These are phyloP conservation scores for Astrocystis sublimbata DNA, from an alignment of 495 filamentous ascomycete genomes.

Conservation along the genomic window DNA sequence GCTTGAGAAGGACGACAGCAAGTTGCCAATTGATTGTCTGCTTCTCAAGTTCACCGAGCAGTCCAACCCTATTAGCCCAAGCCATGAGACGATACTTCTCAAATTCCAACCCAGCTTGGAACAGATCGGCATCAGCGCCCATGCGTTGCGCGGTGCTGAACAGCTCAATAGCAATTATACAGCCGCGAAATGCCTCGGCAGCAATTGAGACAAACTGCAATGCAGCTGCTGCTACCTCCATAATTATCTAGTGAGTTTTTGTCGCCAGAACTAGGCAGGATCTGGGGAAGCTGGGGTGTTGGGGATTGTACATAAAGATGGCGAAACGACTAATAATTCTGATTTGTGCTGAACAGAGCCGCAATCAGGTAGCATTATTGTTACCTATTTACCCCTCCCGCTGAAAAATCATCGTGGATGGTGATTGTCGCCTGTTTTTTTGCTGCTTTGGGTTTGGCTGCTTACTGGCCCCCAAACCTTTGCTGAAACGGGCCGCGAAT, in stretches of 20 bases:
- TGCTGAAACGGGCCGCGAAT: too few relatives aligned
- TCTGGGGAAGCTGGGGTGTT: too few relatives aligned
- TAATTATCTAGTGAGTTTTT: not conserved
- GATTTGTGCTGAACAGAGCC: too few relatives aligned
- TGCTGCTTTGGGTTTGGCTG: too few relatives aligned
- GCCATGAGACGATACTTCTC: slow-evolving; percentile 31
- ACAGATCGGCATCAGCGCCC: slow-evolving; percentile 27
- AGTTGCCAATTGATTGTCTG: slow-evolving; percentile 31
- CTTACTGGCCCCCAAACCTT: too few relatives aligned
- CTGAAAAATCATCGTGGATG: too few relatives aligned
- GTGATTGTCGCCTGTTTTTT: too few relatives aligned
- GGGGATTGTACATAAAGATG: too few relatives aligned
- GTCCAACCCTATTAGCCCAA: slow-evolving; percentile 27
- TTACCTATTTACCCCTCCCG: too few relatives aligned
- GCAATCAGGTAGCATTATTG: too few relatives aligned
- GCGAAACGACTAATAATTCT: too few relatives aligned
- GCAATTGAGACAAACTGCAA: slow-evolving; percentile 7
- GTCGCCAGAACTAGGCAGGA: too few relatives aligned
- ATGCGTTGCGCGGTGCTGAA: slow-evolving; percentile 30
- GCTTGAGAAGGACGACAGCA: slow-evolving; percentile 22
- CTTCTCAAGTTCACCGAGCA: slow-evolving; percentile 22
- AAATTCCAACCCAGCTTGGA: slow-evolving; percentile 30
- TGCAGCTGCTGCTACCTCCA: slow-evolving; percentile 5
- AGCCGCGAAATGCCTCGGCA: slow-evolving; percentile 18
- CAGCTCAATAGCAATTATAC: slow-evolving; percentile 32